Base-by-base conservation (phyloP, 1,139 yeast species). In the Scheffersomyces titani region DNA sequence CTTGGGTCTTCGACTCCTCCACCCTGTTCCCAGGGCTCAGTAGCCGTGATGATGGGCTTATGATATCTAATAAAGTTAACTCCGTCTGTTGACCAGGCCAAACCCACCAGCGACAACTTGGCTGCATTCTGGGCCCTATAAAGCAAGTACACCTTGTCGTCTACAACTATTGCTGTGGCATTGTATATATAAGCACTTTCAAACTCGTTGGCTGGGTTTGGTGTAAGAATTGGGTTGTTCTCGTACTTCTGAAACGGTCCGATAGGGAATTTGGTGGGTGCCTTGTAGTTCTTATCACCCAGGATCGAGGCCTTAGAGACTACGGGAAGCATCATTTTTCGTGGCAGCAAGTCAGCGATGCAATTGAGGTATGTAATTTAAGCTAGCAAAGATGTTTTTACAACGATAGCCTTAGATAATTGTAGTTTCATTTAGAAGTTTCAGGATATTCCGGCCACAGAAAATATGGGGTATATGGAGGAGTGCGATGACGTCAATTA, bases 1-100 rank as follows among this genome's bases (percentile, higher is more conserved):
- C 83, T 64, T 3, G 83, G 83, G 58, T 79, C 83, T 60, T 79
- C 83, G 55, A 79, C 70, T 1, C 83, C 83, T 6, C 83, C 83
- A 2, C 75, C 76, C 30, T 58, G 53, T 60, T 79, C 83, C 75
- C 79, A 78, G 0, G 74, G 66, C 60, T 78, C 82, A 0, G 80
- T 72, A 3, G 82, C 77, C 24, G 57, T 58, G 45, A 79, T 56
- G 18, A 79, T 66, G 6, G 83, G 82, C 52, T 70, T 65, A 48
- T 65, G 67, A 60, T 70, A 71, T 55, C 76, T 65, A 9, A 59
- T 65, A 62, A 78, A 78, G 51, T 68, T 65, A 61, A 69, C 68
- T 0, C 82, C 82, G 59, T 78, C 81, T 1, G 62, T 64, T 19
- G 78, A 75, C 82, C 82, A 78, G 5, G 82, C 82, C 44, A 78